Evolutionary conservation across 768 basidiomycete genomes (phyloP).

Genomic region (Auricularia cornea): DNA sequence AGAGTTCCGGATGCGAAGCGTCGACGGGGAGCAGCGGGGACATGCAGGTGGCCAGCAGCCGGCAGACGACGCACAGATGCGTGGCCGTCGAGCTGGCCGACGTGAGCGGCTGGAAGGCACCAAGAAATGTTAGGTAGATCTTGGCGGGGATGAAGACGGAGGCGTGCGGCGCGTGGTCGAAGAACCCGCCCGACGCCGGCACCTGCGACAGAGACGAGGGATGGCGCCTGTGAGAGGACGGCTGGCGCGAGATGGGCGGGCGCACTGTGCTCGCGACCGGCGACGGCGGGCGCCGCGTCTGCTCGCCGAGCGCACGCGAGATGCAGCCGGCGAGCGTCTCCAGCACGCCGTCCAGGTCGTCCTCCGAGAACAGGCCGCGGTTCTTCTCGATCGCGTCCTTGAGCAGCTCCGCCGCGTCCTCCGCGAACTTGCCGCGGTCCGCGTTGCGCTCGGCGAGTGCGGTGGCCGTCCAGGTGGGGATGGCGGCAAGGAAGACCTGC

Average conservation of each 20-base stretch:
- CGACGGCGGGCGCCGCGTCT: neutral
- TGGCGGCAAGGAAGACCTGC: conserved; percentile 40
- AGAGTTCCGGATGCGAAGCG: neutral
- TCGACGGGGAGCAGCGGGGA: neutral
- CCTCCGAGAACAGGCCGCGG: conserved; percentile 48
- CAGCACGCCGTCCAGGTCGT: conserved; percentile 47
- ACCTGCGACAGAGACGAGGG: neutral
- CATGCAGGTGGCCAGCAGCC: neutral
- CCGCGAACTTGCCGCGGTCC: conserved; percentile 20
- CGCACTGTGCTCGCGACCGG: neutral
- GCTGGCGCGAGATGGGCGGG: neutral
- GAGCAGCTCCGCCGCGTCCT: conserved; percentile 41
- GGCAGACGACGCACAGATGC: neutral
- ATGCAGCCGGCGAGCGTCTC: conserved; percentile 26
- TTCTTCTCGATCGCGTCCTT: conserved; percentile 43
- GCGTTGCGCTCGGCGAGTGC: conserved; percentile 37
- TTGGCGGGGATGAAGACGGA: neutral
- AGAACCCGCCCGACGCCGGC: neutral
- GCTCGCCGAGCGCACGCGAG: neutral
- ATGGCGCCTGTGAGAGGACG: neutral
- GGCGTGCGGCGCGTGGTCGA: neutral
- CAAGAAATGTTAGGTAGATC: neutral
- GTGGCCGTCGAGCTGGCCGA: too few species aligned
- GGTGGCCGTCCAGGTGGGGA: conserved; percentile 58
- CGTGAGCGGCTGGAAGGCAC: neutral